Evolutionary conservation across 1,284 basidiomycete species (phyloP), one percentile per base, ranked within the genome.

Genomic region (Moesziomyces antarcticus): DNA sequence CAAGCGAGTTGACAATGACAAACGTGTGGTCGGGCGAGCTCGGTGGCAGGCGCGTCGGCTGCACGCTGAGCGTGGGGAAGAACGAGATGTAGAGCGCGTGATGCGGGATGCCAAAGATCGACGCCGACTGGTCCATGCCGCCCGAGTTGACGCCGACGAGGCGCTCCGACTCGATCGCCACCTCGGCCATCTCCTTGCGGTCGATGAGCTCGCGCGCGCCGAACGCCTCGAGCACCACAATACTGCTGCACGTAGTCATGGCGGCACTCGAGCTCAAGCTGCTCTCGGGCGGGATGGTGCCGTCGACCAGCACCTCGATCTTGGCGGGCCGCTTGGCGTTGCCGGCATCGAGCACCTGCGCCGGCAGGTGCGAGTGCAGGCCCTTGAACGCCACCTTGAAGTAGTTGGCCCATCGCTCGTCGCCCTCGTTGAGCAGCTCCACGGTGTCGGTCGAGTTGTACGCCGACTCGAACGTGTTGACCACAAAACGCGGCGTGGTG

Each of bases 111-210:
- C 74, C 61, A 40, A 83, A 84, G 55, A 84, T 79, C n/a, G 75
- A 78, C 0, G 78, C 82, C 3, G 75, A 63, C 50, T 84, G 82
- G 58, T 84, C 82, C 82, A 84, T 84, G 18, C 82, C 82, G 20
- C 82, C 82, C 13, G 79, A 80, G 35, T 77, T 79, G 46, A 84
- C 82, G 14, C 82, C 82, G 14, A 84, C 80, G n/a, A 82, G 56
- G 2, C 71, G 57, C 56, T 77, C 80, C 24, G 77, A 79, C 44
- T 80, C 77, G 59, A 82, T 82, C 14, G 82, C 80, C 2, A 81
- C 75, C 25, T 82, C 71, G 16, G 81, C 75, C 80, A 84, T 81
- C 25, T 78, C 76, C 21, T 61, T 69, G 14, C 82, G 64, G 22
- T 71, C 53, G 44, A 84, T 75, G 18, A 69, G 46, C 5, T 72